Evolutionary conservation across 2,329 filamentous ascomycete genomes (phyloP).

Genomic region (Stylonectria norvegica): DNA sequence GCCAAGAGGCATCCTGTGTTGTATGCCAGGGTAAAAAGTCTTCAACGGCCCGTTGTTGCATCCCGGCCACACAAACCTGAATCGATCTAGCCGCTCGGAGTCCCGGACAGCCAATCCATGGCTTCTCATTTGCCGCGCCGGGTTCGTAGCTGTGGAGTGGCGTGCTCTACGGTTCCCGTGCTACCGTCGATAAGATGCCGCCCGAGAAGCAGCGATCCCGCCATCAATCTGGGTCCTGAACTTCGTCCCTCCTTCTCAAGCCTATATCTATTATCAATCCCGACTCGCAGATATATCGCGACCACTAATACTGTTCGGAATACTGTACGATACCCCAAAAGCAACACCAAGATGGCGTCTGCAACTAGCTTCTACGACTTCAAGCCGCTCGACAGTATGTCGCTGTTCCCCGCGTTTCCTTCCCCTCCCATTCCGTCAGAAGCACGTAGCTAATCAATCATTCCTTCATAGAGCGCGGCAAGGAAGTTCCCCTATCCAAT

Average conservation of each 20-base stretch:
- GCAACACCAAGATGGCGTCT: constrained; percentile 36
- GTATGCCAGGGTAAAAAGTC: too few relatives aligned
- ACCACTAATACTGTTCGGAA: background rate
- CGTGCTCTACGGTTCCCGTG: background rate
- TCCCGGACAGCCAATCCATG: background rate
- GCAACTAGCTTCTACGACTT: constrained; percentile 71
- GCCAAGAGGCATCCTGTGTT: too few relatives aligned
- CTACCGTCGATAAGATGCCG: background rate
- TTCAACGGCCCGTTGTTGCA: too few relatives aligned
- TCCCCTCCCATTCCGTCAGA: background rate
- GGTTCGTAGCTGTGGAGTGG: background rate
- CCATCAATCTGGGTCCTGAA: background rate
- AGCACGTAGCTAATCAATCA: constrained; percentile 1
- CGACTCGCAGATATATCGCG: too few relatives aligned
- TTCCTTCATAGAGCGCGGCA: constrained; percentile 49
- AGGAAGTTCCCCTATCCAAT: constrained; percentile 63
- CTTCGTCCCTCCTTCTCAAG: background rate
- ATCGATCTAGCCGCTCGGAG: too few relatives aligned
- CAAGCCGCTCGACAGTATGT: constrained; percentile 75
- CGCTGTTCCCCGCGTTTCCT: constrained; percentile 1
- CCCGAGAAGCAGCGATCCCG: background rate
- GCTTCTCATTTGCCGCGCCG: background rate
- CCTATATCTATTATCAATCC: too few relatives aligned
- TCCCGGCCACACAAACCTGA: too few relatives aligned
- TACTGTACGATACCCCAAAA: constrained; percentile 7